Evolutionary conservation across 1,284 basidiomycete species (phyloP), one percentile per base, ranked within the genome.

Genomic region (Trichosporon coremiiforme): DNA sequence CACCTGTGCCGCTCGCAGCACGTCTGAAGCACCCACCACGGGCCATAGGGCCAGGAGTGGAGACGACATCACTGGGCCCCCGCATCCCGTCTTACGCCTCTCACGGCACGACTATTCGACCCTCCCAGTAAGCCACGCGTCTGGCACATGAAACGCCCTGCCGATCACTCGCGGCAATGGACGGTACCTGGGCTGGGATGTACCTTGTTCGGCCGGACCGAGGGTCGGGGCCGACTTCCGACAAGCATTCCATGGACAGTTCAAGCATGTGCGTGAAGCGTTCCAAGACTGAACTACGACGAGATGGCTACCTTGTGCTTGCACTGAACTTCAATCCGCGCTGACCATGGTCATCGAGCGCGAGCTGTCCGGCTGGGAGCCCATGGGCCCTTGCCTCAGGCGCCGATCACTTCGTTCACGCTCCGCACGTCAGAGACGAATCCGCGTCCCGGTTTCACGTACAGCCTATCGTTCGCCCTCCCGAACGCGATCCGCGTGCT

Each of bases 391-490:
- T 71, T 69, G 55, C n/a, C 68, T 12, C 73, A 73, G 1, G 22
- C 57, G 13, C 60, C 67, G 25, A 66, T 77, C 67, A 75, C 66
- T 29, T 69, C 72, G 9, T 77, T 80, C 75, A 57, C 67, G n/a
- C 75, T 80, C 50, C 55, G 66, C 17, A 73, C 77, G 2, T 65
- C 73, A 1, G 36, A 71, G 1, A 57, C 69, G 12, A 74, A 75
- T 2, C 64, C 71, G 4, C 76, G 73, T 60, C 67, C 76, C 20
- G 80, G 75, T 63, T 84, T 80, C 70, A 74, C 74, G 31, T 84
- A 79, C 74, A 74, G 72, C 0, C 67, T 85, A 69, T 75, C 77
- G 55, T 80, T 83, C 68, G 79, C 81, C 7, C 76, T 78, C 2
- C 70, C 77, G 25, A 79, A 78, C 38, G 78, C 78, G 33, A 76